Evolutionary conservation across 257 asterid genomes (phyloP).

Genomic region (Schizonepeta tenuifolia): DNA sequence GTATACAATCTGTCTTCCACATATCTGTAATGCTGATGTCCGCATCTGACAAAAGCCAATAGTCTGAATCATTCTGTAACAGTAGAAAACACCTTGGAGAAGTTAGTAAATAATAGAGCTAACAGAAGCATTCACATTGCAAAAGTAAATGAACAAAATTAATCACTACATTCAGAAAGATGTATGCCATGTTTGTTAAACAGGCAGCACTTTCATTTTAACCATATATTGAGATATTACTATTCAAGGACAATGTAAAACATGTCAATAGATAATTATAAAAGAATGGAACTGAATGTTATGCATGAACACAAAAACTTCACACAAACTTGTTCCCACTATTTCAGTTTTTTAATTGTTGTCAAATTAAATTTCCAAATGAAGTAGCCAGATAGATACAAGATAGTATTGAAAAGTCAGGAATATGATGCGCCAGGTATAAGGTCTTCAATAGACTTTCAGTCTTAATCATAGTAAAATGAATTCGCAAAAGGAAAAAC

Average conservation of each 20-base stretch:
- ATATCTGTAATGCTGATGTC: conserved; percentile 88
- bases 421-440: not conserved
- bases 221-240: not conserved
- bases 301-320: conserved; percentile 3
- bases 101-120: conserved; percentile 16
- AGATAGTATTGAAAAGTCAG: conserved; percentile 5
- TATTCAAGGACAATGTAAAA: not conserved
- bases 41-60: conserved; percentile 85
- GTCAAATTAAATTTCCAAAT: not conserved
- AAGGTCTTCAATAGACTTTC: not conserved
- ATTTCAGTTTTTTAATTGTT: not conserved
- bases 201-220: conserved; percentile 4
- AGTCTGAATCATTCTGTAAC: conserved; percentile 84
- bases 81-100: conserved; percentile 24
- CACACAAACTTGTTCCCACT: not conserved
- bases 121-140: not conserved
- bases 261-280: not conserved
- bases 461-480: not conserved
- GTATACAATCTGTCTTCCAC: conserved; percentile 89
- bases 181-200: not conserved
- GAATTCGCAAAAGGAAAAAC: not conserved
- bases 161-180: not conserved
- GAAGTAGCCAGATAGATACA: not conserved
- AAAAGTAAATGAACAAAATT: conserved; percentile 3
- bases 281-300: not conserved